phyloP scores from a whole-genome alignment of 1,284 basidiomycete genomes.

The Sparassis latifolia region DNA sequence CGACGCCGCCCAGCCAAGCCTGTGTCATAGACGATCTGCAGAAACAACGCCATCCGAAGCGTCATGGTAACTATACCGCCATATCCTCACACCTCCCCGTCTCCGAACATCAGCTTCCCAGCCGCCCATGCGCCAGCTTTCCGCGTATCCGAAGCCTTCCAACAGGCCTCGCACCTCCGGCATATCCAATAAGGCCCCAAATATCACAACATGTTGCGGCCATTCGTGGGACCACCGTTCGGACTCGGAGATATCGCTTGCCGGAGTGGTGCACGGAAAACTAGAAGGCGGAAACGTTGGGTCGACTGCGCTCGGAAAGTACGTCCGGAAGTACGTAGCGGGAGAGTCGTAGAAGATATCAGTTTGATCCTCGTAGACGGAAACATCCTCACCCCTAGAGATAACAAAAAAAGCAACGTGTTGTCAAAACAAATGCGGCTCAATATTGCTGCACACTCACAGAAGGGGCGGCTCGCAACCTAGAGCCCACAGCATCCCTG shows the following conservation, averaged over 20 bases:
- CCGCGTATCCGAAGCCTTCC: constrained; percentile 53
- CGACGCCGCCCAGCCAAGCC: too few species aligned
- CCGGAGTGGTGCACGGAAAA: constrained; percentile 50
- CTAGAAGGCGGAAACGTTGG: constrained; percentile 59
- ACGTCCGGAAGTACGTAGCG: constrained; percentile 50
- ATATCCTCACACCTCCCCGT: constrained; percentile 71
- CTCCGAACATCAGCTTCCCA: constrained; percentile 81
- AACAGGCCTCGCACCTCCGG: constrained; percentile 47
- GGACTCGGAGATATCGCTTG: constrained; percentile 22
- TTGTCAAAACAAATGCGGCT: constrained; percentile 1
- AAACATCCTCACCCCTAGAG: constrained; percentile 42
- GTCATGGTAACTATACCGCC: constrained; percentile 8
- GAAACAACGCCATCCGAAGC: neutral
- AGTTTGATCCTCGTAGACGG: constrained; percentile 76
- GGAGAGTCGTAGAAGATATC: constrained; percentile 81
- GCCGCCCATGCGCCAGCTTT: constrained; percentile 59
- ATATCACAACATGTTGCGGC: constrained; percentile 79
- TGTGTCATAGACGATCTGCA: too few species aligned
- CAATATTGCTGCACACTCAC: constrained; percentile 35
- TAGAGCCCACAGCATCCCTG: constrained; percentile 68
- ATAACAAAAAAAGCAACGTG: constrained; percentile 7
- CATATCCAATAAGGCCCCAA: constrained; percentile 61
- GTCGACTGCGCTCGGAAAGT: constrained; percentile 64
- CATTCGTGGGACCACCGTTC: constrained; percentile 60
- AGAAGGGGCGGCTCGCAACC: constrained; percentile 87